phyloP scores from a whole-genome alignment of 2,329 filamentous ascomycete genomes.

The Hymenoscyphus fructigenus region DNA sequence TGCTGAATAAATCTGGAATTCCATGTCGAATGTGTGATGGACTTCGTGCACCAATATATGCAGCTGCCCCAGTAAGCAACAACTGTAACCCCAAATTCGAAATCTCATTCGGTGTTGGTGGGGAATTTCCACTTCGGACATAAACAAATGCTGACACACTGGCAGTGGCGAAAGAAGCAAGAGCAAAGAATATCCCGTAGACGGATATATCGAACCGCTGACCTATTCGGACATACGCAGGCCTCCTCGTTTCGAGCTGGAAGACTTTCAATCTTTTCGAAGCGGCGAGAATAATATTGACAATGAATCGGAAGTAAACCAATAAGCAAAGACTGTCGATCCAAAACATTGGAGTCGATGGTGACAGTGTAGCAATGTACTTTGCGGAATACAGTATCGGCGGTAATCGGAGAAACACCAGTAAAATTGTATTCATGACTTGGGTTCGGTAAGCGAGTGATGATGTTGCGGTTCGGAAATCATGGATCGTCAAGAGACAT shows the following conservation, averaged over 20 bases:
- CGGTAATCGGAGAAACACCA: neutral
- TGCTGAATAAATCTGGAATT: neutral
- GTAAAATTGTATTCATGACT: neutral
- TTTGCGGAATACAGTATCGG: neutral
- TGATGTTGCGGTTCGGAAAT: conserved; percentile 9
- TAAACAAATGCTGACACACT: neutral
- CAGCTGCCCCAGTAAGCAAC: neutral
- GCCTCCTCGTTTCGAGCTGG: neutral
- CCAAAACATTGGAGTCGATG: neutral
- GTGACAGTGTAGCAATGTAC: neutral
- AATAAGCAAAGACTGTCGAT: neutral
- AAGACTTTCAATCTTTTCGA: conserved; percentile 1
- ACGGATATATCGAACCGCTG: neutral
- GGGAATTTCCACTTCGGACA: neutral
- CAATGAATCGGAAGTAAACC: neutral
- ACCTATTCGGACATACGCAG: neutral
- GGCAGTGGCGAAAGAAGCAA: neutral
- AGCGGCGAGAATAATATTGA: neutral
- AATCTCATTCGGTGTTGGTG: neutral
- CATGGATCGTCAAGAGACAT: conserved; percentile 11
- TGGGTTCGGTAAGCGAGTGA: conserved; percentile 10
- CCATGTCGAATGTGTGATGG: neutral
- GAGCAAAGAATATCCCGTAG: neutral
- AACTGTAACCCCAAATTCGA: neutral
- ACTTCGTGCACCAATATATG: neutral